phyloP scores from a whole-genome alignment of 352 stramenopile genomes.

The Globisporangium canariense region DNA sequence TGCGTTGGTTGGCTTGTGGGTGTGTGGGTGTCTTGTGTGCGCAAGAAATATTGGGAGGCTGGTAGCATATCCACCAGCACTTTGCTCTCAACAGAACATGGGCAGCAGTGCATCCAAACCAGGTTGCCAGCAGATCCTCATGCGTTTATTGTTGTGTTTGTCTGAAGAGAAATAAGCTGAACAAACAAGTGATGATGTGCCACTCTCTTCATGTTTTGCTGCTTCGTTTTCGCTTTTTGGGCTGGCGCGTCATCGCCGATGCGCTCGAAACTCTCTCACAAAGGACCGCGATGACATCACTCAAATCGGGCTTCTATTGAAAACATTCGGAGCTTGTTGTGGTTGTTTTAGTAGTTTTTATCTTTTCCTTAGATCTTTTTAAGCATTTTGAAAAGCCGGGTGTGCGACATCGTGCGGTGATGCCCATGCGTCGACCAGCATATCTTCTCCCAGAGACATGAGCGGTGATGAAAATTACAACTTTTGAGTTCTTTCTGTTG shows the following conservation, averaged over 20 bases:
- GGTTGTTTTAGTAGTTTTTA: neutral
- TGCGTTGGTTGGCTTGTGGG: no score
- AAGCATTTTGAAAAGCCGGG: no score
- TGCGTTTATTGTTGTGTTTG: conserved; percentile 6
- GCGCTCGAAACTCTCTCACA: neutral
- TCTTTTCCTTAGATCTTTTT: no score
- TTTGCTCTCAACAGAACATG: no score
- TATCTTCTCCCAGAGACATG: neutral
- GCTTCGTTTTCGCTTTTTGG: neutral
- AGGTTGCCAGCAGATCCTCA: neutral
- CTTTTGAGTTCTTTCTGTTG: no score
- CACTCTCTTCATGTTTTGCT: neutral
- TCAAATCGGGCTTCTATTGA: conserved; percentile 13
- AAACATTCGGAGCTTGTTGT: neutral
- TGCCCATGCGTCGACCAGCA: conserved; percentile 6
- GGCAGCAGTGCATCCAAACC: no score
- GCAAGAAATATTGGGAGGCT: no score
- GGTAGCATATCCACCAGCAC: no score
- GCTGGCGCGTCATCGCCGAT: neutral
- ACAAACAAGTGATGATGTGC: no score
- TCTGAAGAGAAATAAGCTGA: neutral
- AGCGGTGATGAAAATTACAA: neutral
- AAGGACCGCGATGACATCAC: conserved; percentile 6
- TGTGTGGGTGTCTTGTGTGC: no score
- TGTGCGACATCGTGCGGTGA: conserved; percentile 37